Evolutionary conservation across 2,329 filamentous ascomycete genomes (phyloP), one percentile per base, ranked within the genome.

Genomic region (Calonectria ilicicola): DNA sequence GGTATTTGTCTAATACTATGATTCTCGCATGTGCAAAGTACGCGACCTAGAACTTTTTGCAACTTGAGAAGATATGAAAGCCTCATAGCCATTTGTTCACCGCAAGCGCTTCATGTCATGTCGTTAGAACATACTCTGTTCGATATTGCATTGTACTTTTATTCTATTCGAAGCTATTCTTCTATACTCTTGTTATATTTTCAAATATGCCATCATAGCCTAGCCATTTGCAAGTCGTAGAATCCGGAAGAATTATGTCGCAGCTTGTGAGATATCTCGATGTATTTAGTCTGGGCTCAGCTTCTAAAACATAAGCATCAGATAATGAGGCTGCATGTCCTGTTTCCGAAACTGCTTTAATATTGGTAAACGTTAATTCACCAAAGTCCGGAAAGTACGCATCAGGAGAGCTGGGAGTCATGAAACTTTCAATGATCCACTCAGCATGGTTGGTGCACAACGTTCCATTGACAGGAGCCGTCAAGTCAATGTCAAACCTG

Each of bases 371-470:
- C 1, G 42, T 32, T 17, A 69, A 15, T 23, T 65, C 49, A 21
- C 17, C 60, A 62, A 72, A 72, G 4, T 72, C 66, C 2, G 70
- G 58, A 47, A 72, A 72, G n/a, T 47, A 65, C 5, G 9, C 2
- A 1, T 70, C 68, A 1, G 70, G 66, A 3, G 29, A 6, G 0
- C 69, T n/a, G 2, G 60, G 49, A 1, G 47, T 65, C 70, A 72
- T 72, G 17, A 72, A 72, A 21, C 66, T 72, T 26, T 69, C 70
- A 1, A 69, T 23, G 6, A 72, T 69, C 66, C 70, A 72, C 14
- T 69, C 70, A 0, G 70, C 70, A 12, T 72, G 70, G 29, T 72
- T 72, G 3, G 70, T 69, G 26, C 70, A 72, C 0, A 72, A 23
- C 5, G 70, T 69, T 6, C 66, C 70, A 19, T 69, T 72, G 7